A percentile compares a stretch with the other conserved stretches of the same genome.
These are phyloP conservation scores for Suhomyces pyralidae DNA, from an alignment of 805 yeast genomes.

Conservation along the genomic window DNA sequence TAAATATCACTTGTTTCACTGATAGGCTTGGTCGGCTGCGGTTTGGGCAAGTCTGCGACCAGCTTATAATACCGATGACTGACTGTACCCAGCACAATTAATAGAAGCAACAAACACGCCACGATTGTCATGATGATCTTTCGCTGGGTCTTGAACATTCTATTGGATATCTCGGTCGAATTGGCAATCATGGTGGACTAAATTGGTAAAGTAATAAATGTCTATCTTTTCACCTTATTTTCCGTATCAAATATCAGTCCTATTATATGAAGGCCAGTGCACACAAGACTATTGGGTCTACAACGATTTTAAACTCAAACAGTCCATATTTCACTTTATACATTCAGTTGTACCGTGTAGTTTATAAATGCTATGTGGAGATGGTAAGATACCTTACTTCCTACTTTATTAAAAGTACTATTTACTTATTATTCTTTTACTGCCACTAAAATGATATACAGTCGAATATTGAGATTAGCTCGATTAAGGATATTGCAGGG, in stretches of 20 bases:
- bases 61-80: neutral
- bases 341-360: no score
- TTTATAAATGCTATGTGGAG: no score
- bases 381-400: no score
- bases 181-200: slow-evolving; percentile 13
- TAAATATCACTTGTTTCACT: neutral
- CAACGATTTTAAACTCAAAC: no score
- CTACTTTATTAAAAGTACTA: no score
- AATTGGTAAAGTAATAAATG: neutral
- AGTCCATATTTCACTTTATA: no score
- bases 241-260: neutral
- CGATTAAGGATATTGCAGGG: no score
- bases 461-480: no score
- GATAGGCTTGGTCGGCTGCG: neutral
- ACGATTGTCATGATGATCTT: slow-evolving; percentile 22
- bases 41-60: neutral
- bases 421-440: no score
- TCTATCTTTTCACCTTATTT: neutral
- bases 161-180: slow-evolving; percentile 25
- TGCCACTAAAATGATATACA: no score
- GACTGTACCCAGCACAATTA: slow-evolving; percentile 14
- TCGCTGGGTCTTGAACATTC: slow-evolving; percentile 34
- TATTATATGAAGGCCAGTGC: neutral
- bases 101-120: slow-evolving; percentile 19
- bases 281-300: neutral